Base-by-base conservation (phyloP, 352 stramenopile species). In the Globisporangium irregulare region DNA sequence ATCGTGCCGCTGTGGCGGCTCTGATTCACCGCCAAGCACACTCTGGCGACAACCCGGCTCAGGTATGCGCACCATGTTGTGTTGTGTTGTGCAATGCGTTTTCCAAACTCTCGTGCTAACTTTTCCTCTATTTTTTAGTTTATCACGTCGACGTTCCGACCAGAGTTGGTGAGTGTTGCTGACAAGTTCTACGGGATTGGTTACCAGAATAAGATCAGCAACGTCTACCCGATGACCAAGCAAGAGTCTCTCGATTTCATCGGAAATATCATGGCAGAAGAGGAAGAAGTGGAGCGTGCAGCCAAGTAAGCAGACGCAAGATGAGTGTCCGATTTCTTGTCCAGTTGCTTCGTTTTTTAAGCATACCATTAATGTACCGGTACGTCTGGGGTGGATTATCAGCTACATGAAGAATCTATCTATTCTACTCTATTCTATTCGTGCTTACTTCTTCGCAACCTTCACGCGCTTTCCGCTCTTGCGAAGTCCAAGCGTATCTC, bases 121-220 rank as follows among this genome's bases (percentile, higher is more conserved):
- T 73, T 46, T 38, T 15, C 34, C 67, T 5, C n/a, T 61, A 48
- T 59, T 29, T 36, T 57, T 25, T 32, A 89, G 81, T 86, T 99
- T 75, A 99, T 99, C 78, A 99, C 97, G 12, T 99, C 96, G 57
- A 99, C 98, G 24, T 99, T 99, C 79, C 91, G 98, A n/a, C 97
- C 97, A 4, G 98, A 99, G 76, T 76, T 99, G n/a, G 97, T 99
- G 20, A 92, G 89, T 36, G 93, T 99, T 43, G 93, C 97, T 0
- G 97, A 99, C 77, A 94, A 95, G 51, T 99, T 97, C 74, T 99
- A 99, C 73, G 97, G 98, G 57, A 99, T 99, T 51, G 96, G 92
- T 63, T 97, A 99, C 79, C 96, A 99, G 76, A 99, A 99, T 86
- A 99, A 99, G 78, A 97, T 98, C 74, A 97, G 90, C 67, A 96